Evolutionary conservation across 2,329 filamentous ascomycete genomes (phyloP), one percentile per base, ranked within the genome.

Genomic region (Fusarium oligoseptatum): DNA sequence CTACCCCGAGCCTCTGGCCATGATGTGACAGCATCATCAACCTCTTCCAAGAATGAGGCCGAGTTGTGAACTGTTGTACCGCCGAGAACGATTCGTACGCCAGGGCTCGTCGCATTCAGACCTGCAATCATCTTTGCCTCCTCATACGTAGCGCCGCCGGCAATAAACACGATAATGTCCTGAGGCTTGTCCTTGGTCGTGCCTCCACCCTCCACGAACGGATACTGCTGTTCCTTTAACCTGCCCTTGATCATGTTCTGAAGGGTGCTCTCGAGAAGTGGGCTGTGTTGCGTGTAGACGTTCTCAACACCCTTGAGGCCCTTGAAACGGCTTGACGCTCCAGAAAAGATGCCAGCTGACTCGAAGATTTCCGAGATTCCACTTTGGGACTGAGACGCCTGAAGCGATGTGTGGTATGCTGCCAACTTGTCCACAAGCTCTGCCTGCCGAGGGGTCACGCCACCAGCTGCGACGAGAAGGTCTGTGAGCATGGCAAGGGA

Each of bases 241-340:
- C 94, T 91, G 0, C 97, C 97, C 81, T 98, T 98, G 85, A 98
- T 95, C 61, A 99, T 87, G 77, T 96, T 96, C 81, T 98, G 96
- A 20, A 99, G 85, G 1, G 95, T 98, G 27, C 90, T 90, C 82
- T 98, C 95, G 17, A 99, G 84, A 24, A 95, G 89, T 0, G 97
- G 95, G 7, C 95, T 97, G 82, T 99, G 97, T 82, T 99, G 97
- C 0, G 97, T 99, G 82, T 99, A 99, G 32, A 99, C 97, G 78
- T 99, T 99, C 82, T 99, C 97, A 1, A 99, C 97, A 2, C 97
- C 97, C 80, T 98, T 98, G 15, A 99, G 88, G 0, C 97, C 97
- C 80, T 97, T 98, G 83, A 99, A 95, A 6, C 95, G 92, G 79
- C 93, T 94, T 43, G 95, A 90, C 12, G 95, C 95, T 14, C 94